Evolutionary conservation across 2,329 filamentous ascomycete genomes (phyloP).

Genomic region (Ophiostoma montium): DNA sequence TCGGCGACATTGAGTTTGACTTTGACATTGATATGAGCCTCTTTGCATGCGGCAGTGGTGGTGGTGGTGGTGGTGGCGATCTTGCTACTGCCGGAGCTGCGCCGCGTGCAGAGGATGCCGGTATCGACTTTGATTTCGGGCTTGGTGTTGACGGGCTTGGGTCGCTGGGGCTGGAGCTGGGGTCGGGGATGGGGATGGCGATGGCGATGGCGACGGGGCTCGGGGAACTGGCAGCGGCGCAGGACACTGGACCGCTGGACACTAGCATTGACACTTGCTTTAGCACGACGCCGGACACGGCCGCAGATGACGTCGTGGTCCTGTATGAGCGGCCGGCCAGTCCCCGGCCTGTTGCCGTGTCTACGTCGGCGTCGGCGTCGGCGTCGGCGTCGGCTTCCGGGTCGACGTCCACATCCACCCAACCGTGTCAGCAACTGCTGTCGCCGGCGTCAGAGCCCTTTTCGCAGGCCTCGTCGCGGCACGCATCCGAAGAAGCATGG

Average conservation of each 20-base stretch:
- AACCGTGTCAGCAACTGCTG: not conserved
- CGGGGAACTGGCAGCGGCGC: not conserved
- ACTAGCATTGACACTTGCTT: constrained; percentile 3
- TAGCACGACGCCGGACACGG: not conserved
- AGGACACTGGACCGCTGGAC: not conserved
- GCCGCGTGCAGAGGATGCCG: not conserved
- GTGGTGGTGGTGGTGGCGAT: not conserved
- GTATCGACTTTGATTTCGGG: not conserved
- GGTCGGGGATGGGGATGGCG: not conserved
- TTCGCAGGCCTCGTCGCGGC: not conserved
- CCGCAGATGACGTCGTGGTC: not conserved
- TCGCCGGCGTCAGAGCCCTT: not conserved
- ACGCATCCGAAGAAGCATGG: not conserved
- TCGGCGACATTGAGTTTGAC: not conserved
- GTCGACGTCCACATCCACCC: not conserved
- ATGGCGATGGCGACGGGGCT: not conserved
- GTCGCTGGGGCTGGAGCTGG: not conserved
- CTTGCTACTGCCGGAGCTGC: not conserved
- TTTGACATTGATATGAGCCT: not conserved
- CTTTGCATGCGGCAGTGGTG: not conserved
- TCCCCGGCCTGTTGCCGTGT: not conserved
- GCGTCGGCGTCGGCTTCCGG: not conserved
- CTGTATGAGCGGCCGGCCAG: not conserved
- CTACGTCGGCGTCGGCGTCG: too few relatives aligned
- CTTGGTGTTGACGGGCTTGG: not conserved